Base-by-base conservation (phyloP, 2,329 filamentous ascomycete genomes). In the Graphilbum ipis-grandicollis region DNA sequence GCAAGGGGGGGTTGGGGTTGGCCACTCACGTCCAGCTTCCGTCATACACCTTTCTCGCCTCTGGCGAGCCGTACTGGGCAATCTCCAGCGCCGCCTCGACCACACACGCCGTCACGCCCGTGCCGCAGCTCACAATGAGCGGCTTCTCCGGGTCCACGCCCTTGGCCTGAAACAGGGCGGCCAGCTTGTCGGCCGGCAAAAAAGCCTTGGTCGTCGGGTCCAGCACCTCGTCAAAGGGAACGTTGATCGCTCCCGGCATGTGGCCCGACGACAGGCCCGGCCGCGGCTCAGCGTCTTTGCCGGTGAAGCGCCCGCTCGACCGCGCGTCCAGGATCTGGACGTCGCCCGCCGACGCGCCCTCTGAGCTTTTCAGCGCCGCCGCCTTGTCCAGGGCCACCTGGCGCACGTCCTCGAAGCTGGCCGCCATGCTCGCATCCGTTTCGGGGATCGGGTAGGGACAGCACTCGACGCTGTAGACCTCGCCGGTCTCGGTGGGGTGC, bases 11-110 rank as follows among this genome's bases (percentile, higher is more conserved):
- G 17, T 17, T n/a, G 30, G 30, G 30, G 30, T 25, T 25, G 7
- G 7, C 7, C 12, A 78, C 81, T 75, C 65, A 93, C 70, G 90
- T 96, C 90, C 90, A 98, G 56, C 86, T 93, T 34, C 90, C 90
- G 55, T 98, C 90, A 50, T 98, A 98, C 18, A 98, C 66, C 51
- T 70, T 76, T 46, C 82, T 71, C 38, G 71, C 70, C 42, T 75
- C 68, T 0, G 69, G 57, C 4, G 71, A 62, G 2, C 79, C 81
- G 51, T 75, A 86, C 2, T 75, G 77, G 18, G 86, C 83, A 55
- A 84, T 75, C 22, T 72, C 73, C 37, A 98, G 59, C 2, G 85
- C 90, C 28, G 85, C 79, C 52, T 98, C 90, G 31, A 98, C 73
- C 31, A 94, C 72, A 15, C 82, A 83, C 8, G 90, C 90, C 10